These are phyloP conservation scores for Capsicum pubescens DNA, from an alignment of 257 asterid genomes.

Conservation along the genomic window DNA sequence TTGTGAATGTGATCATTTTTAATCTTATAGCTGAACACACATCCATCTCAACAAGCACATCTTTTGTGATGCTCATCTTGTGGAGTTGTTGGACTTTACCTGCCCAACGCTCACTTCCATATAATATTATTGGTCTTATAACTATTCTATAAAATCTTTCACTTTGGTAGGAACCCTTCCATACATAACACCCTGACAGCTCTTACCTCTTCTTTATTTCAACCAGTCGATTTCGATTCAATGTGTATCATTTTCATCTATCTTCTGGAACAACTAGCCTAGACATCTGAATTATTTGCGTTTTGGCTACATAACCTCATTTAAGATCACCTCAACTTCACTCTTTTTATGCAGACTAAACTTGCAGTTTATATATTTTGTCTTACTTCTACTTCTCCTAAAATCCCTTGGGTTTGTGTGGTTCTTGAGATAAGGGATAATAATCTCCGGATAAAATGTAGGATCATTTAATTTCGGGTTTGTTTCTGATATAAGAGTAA, in stretches of 20 bases:
- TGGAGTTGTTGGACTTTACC: neutral
- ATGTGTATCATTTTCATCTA: neutral
- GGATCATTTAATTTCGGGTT: neutral
- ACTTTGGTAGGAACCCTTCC: neutral
- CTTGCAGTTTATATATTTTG: neutral
- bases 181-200: neutral
- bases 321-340: neutral
- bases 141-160: neutral
- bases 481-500: neutral
- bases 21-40: neutral
- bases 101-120: neutral
- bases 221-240: neutral
- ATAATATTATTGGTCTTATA: neutral
- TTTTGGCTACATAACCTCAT: neutral
- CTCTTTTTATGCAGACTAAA: neutral
- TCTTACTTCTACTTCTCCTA: neutral
- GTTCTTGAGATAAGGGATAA: neutral
- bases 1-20: neutral
- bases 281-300: neutral
- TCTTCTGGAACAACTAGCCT: neutral
- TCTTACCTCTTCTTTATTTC: neutral
- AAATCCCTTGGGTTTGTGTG: neutral
- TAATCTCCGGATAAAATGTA: neutral
- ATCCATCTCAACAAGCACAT: neutral
- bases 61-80: neutral